Conservation (phyloP, 176 grass and related monocot genomes). For the Phyllostachys edulis region DNA sequence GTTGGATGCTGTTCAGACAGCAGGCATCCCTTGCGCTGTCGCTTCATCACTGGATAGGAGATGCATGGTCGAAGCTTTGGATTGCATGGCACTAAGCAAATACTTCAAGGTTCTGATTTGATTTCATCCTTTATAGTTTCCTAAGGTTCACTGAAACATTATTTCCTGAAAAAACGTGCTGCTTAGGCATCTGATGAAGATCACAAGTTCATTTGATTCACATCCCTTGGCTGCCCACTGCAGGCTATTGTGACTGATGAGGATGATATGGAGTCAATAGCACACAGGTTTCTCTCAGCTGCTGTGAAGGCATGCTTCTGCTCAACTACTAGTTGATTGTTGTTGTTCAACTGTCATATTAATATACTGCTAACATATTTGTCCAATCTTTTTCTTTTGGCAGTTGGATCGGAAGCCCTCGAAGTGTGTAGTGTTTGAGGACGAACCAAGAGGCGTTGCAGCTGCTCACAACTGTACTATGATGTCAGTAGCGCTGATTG, state of each 20-base stretch:
- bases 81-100: constrained; percentile 74
- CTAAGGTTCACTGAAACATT: constrained; percentile 17
- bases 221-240: background rate
- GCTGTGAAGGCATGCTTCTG: constrained; percentile 69
- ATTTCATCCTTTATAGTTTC: background rate
- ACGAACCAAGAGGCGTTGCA: constrained; percentile 79
- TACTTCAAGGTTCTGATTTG: constrained; percentile 70
- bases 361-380: background rate
- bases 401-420: constrained; percentile 95
- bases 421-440: constrained; percentile 95
- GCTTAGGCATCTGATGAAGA: background rate
- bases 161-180: constrained; percentile 15
- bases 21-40: constrained; percentile 86
- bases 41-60: constrained; percentile 80
- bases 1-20: constrained; percentile 83
- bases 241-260: constrained; percentile 87
- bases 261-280: constrained; percentile 97
- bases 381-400: background rate
- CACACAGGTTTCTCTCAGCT: constrained; percentile 95
- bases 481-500: constrained; percentile 86
- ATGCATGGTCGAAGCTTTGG: constrained; percentile 78
- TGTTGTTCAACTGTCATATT: background rate
- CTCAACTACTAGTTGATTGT: background rate
- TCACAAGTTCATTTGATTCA: background rate
- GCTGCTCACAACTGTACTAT: constrained; percentile 93